These are phyloP conservation scores for Talaromyces ruber DNA, from an alignment of 495 filamentous ascomycete genomes.

Conservation along the genomic window DNA sequence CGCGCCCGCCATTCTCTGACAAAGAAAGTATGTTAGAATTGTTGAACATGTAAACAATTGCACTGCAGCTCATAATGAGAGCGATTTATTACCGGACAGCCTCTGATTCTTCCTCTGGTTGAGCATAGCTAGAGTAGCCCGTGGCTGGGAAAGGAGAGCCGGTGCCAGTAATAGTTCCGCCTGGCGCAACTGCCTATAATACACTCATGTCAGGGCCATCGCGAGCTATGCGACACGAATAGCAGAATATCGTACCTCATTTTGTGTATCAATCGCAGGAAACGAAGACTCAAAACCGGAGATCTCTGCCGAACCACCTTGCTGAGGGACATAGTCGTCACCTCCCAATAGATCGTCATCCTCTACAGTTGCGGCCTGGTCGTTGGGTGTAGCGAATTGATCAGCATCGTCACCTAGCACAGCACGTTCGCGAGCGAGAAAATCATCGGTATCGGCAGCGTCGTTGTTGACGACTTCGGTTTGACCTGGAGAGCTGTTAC, in stretches of 20 bases:
- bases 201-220: not conserved
- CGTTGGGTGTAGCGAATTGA: conserved; percentile 75
- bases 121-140: conserved; percentile 39
- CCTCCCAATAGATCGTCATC: conserved; percentile 68
- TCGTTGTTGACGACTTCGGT: conserved; percentile 43
- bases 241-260: conserved; percentile 51
- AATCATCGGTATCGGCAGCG: conserved; percentile 55
- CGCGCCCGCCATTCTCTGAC: conserved; percentile 79
- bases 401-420: conserved; percentile 84
- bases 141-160: conserved; percentile 61
- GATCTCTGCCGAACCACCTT: conserved; percentile 44
- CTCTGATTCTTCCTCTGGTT: conserved; percentile 72
- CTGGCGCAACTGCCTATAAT: conserved; percentile 67
- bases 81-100: conserved; percentile 54
- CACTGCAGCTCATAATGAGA: not conserved
- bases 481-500: conserved; percentile 42
- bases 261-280: conserved; percentile 69
- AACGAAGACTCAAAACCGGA: conserved; percentile 80
- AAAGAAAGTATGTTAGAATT: not conserved
- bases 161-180: conserved; percentile 81
- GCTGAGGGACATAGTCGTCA: conserved; percentile 27
- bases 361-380: conserved; percentile 48
- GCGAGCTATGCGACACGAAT: not conserved
- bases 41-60: not conserved
- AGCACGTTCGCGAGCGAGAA: conserved; percentile 83